Base-by-base conservation (phyloP, 2,329 filamentous ascomycete genomes). In the Davidsoniella virescens region DNA sequence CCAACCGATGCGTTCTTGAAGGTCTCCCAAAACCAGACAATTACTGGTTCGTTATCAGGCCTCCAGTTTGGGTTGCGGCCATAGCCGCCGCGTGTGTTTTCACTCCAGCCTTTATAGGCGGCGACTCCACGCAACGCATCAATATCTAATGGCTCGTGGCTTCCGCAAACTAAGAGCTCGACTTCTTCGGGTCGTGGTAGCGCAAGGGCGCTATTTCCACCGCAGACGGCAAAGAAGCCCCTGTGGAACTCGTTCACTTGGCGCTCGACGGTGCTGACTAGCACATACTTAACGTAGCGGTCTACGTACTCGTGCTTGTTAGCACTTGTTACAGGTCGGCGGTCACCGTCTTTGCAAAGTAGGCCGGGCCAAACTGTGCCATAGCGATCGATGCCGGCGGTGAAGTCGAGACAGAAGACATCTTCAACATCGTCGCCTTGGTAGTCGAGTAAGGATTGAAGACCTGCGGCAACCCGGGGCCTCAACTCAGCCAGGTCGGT, bases 171-270 rank as follows among this genome's bases (percentile, higher is more conserved):
- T 1, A 94, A 72, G 3, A 94, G 73, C 62, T 94, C 88, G 54
- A 95, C 93, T 62, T 95, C 88, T 61, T 94, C 87, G 0, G 88
- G 83, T 14, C 85, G 77, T 63, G 94, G 94, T 2, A 95, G 73
- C 1, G 82, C 86, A 36, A 94, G 70, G 0, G 88, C 87, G 25
- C 47, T 40, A 60, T 92, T 94, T 36, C 87, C 86, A 36, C 83
- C 84, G 60, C 87, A 94, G 25, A 94, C 86, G 0, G 84, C 93
- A 62, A 87, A 95, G 64, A 95, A 95, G 1, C 88, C 88, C 50
- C 87, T 78, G 61, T 92, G 92, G 70, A 95, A 95, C 0, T 88
- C 87, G 61, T 94, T 87, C 56, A 93, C 95, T 60, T 94, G 87
- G 39, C 85, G 75, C 38, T 76, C 69, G 1, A 94, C 83, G 1